Evolutionary conservation across 129 eudicot genomes (phyloP), one percentile per base, ranked within the genome.

Genomic region (Centaurea solstitialis): DNA sequence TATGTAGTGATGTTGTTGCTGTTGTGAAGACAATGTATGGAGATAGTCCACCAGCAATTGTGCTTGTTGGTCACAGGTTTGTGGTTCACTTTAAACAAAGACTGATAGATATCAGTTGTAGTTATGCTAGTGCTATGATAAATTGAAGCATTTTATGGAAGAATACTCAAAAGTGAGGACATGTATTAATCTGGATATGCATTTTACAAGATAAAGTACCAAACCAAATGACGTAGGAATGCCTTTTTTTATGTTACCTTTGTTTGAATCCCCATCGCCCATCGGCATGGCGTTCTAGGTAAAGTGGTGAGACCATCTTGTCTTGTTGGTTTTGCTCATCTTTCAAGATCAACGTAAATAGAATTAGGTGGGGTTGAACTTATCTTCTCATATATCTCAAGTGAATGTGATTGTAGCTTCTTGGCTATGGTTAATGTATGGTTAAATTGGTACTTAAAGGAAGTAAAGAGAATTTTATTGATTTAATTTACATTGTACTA

Each of bases 11-110:
- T 88, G 98, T 96, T 74, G 73, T 89, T 61, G 92, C 95, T 77
- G 97, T 96, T 77, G 77, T 96, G 85, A 96, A 96, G 91, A 82
- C 94, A n/a, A 85, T 93, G 93, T 93, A 93, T 78, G 98, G 97
- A 67, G 93, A 93, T 80, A 75, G 93, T 78, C 95, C 95, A 74
- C 98, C 99, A 78, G 99, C 99, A 75, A 87, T 96, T 50, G 88
- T 96, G 78, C 93, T 96, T 76, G 86, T 96, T 84, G 99, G 99
- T 82, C 99, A 96, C 93, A 95, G 99, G 99, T 95, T 72, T 78
- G 81, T 78, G 13, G 62, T 82, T 62, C 72, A 73, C 73, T 37
- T 47, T 8, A 40, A 28, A 72, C 68, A 39, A 10, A 17, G 11
- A 23, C 67, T 61, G 67, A 61, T 23, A n/a, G 67, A 50, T 4